Percentiles rank a stretch among this genome's conserved stretches.
Conservation (phyloP, 2,329 filamentous ascomycete genomes). For the Amylocarpus encephaloides region DNA sequence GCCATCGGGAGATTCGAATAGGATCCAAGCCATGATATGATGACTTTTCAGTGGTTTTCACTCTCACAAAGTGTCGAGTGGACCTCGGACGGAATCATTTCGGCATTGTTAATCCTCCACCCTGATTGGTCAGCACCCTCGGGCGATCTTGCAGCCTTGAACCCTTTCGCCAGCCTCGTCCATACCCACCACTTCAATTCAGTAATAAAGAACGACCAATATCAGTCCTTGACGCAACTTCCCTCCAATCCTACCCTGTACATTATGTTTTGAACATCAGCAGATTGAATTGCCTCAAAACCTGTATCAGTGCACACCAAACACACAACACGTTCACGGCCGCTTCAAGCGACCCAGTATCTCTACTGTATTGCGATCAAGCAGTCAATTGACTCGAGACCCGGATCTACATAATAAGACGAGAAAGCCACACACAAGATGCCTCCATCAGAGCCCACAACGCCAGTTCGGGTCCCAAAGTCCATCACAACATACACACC, state of each 20-base stretch:
- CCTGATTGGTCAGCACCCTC: neutral
- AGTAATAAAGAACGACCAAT: neutral
- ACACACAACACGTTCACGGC: no score
- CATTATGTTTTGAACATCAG: neutral
- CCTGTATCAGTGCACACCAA: no score
- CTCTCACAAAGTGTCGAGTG: no score
- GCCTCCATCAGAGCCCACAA: slow-evolving; percentile 30
- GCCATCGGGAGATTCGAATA: no score
- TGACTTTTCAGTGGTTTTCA: no score
- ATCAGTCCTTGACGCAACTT: neutral
- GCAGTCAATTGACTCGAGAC: neutral
- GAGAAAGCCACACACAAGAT: slow-evolving; percentile 10
- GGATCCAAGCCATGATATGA: no score
- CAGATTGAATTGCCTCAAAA: no score
- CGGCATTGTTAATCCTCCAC: neutral
- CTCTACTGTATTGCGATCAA: no score
- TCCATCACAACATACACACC: slow-evolving; percentile 51
- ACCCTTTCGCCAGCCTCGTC: neutral
- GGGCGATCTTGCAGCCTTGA: neutral
- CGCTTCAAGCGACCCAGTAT: no score
- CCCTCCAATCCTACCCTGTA: neutral
- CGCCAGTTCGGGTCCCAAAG: slow-evolving; percentile 53
- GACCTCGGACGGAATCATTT: no score
- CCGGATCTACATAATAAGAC: neutral
- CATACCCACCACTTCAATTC: neutral